These are phyloP conservation scores for Porphyrellus sp. DNA, from an alignment of 1,284 basidiomycete species.

Conservation along the genomic window DNA sequence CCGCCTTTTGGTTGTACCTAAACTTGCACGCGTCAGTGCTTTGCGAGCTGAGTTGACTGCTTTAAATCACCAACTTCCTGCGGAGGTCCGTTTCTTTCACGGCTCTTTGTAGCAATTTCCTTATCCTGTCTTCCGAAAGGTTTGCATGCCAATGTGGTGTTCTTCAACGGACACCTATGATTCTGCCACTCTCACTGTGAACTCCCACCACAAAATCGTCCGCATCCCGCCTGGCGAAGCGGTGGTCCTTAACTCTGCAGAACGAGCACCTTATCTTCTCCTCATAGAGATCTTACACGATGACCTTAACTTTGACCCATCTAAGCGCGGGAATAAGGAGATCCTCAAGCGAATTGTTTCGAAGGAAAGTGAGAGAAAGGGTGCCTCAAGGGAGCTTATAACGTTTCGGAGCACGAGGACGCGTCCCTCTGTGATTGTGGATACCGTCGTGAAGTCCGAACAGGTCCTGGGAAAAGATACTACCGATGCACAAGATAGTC, in stretches of 20 bases:
- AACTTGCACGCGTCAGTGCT: slow-evolving; percentile 92
- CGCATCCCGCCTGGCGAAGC: slow-evolving; percentile 97
- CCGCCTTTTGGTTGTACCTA: slow-evolving; percentile 87
- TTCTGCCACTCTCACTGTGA: slow-evolving; percentile 31
- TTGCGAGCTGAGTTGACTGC: slow-evolving; percentile 93
- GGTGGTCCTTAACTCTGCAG: slow-evolving; percentile 97
- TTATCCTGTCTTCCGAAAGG: slow-evolving; percentile 42
- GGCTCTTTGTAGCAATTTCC: slow-evolving; percentile 2
- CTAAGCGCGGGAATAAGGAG: slow-evolving; percentile 81
- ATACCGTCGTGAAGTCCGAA: slow-evolving; percentile 24
- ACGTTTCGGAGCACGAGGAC: slow-evolving; percentile 40
- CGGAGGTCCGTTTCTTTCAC: slow-evolving; percentile 59
- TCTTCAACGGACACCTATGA: slow-evolving; percentile 60
- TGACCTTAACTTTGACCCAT: slow-evolving; percentile 93
- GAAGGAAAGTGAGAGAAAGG: slow-evolving; percentile 63
- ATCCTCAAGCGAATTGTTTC: slow-evolving; percentile 79
- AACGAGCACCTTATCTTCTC: slow-evolving; percentile 91
- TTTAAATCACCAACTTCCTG: slow-evolving; percentile 93
- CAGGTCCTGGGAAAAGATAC: slow-evolving; percentile 30
- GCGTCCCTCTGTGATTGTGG: slow-evolving; percentile 25
- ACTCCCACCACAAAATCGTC: slow-evolving; percentile 89
- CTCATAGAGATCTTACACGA: slow-evolving; percentile 90
- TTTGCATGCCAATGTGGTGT: slow-evolving; percentile 99
- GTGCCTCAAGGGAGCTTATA: slow-evolving; percentile 51
- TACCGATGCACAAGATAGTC: slow-evolving; percentile 20